Base-by-base conservation (phyloP, 495 filamentous ascomycete species). In the Alectoria sarmentosa region DNA sequence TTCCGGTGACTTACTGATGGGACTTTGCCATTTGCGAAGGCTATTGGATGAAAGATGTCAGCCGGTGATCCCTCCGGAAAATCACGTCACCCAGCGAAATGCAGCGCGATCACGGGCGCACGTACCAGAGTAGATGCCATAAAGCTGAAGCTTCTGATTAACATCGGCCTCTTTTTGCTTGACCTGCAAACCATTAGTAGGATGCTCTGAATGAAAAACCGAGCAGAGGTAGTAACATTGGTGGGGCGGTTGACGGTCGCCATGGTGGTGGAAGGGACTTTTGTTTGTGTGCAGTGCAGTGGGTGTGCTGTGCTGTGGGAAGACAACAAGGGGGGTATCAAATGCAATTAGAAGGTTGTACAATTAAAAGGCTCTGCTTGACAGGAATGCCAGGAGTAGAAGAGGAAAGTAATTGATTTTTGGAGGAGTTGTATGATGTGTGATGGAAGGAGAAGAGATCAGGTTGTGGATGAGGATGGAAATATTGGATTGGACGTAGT, bases 141-240 rank as follows among this genome's bases (percentile, higher is more conserved):
- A 98, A 30, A 98, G 76, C 76, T 96, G 94, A 54, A 98, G 86
- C 80, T 98, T 98, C 68, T 85, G 82, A 75, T 96, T 96, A 73
- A 98, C 88, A 74, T 98, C 80, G 72, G 79, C 73, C 66, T 83
- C 81, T 74, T 78, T 82, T 68, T 83, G 79, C 74, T 88, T 86
- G 54, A 79, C 49, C 49, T 54, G 15, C 4, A 1, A 54, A 54
- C 0, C 2, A n/a, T 54, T 19, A 54, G 19, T 32, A 1, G 14
- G 4, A 32, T 34, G 19, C 8, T 19, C 15, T 54, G 49, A 19
- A 32, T 32, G 49, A 11, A 10, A 54, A 1, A 4, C 3, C 3
- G 14, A 19, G 49, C 4, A 9, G 49, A 17, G 49, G 9, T 34
- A 15, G 4, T 32, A 3, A 54, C 60, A 44, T 66, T 66, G 30